A percentile compares a stretch with the other conserved stretches of the same genome.
Conservation (phyloP, 140 eudicot genomes). For the Stevia rebaudiana region DNA sequence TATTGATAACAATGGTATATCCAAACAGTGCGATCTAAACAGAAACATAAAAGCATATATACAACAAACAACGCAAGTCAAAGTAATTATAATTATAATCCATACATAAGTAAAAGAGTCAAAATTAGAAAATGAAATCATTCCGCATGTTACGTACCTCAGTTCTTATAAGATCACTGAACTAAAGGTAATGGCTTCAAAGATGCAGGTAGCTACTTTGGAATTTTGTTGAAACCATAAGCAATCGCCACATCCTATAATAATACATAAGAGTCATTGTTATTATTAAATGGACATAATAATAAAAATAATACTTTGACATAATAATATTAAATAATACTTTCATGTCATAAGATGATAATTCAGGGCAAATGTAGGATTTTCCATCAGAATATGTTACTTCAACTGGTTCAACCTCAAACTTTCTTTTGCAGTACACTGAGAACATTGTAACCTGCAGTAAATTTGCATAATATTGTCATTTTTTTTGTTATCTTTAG, state of each 20-base stretch:
- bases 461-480: constrained; percentile 4
- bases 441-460: constrained; percentile 94
- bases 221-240: constrained; percentile 81
- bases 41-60: too few species aligned
- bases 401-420: constrained; percentile 94
- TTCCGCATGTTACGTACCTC: constrained; percentile 44
- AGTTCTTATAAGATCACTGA: constrained; percentile 59
- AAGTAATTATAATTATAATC: background rate
- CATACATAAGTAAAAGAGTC: background rate
- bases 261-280: background rate
- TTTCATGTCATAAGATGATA: constrained; percentile 64
- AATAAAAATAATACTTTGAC: background rate
- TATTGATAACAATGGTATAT: too few species aligned
- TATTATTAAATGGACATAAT: background rate
- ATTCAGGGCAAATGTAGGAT: constrained; percentile 65
- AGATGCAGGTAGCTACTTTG: constrained; percentile 51
- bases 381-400: constrained; percentile 62
- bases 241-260: constrained; percentile 87
- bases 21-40: too few species aligned
- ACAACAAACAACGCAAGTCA: too few species aligned
- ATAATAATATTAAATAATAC: constrained; percentile 30
- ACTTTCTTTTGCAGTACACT: constrained; percentile 65
- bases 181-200: constrained; percentile 65
- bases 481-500: constrained; percentile 4
- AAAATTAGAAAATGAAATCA: background rate